phyloP scores from a whole-genome alignment of 768 basidiomycete genomes.

The Kwoniella dejecticola region DNA sequence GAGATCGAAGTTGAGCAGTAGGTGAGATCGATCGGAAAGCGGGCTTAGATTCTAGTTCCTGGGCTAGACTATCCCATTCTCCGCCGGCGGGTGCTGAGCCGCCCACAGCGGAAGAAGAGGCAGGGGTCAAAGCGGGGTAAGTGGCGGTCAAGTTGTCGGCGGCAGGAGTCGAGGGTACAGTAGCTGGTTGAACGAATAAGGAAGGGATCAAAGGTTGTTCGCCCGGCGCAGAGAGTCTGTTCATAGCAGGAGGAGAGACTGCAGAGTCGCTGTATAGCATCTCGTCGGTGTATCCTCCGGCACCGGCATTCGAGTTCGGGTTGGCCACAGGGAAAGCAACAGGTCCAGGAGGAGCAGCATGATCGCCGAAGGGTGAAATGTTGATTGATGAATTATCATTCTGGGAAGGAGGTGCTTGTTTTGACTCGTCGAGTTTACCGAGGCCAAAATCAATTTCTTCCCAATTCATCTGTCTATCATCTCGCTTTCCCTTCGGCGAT shows the following conservation, averaged over 20 bases:
- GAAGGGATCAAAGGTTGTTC: constrained; percentile 35
- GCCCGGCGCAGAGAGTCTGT: constrained; percentile 2
- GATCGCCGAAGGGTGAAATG: constrained; percentile 14
- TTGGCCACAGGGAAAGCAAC: constrained; percentile 18
- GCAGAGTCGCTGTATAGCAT: constrained; percentile 11
- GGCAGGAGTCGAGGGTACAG: constrained; percentile 43
- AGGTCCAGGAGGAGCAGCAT: constrained; percentile 9
- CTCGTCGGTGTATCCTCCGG: constrained; percentile 11
- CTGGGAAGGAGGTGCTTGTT: constrained; percentile 11
- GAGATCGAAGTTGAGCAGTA: constrained; percentile 43
- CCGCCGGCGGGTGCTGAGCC: constrained; percentile 14
- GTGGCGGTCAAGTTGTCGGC: constrained; percentile 11
- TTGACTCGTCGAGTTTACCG: constrained; percentile 49
- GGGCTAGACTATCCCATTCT: constrained; percentile 40
- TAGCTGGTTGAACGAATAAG: constrained; percentile 42
- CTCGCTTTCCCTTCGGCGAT: background rate
- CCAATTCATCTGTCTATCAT: constrained; percentile 44
- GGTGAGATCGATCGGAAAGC: constrained; percentile 52
- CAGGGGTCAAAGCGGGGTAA: constrained; percentile 34
- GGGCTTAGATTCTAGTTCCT: constrained; percentile 39
- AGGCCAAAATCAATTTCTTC: constrained; percentile 56
- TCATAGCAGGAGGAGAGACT: constrained; percentile 9
- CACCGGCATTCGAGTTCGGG: constrained; percentile 1
- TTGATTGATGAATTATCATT: constrained; percentile 11
- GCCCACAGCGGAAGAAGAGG: constrained; percentile 15